phyloP scores from a whole-genome alignment of 1,284 basidiomycete genomes.

The Cystobasidium pallidum region DNA sequence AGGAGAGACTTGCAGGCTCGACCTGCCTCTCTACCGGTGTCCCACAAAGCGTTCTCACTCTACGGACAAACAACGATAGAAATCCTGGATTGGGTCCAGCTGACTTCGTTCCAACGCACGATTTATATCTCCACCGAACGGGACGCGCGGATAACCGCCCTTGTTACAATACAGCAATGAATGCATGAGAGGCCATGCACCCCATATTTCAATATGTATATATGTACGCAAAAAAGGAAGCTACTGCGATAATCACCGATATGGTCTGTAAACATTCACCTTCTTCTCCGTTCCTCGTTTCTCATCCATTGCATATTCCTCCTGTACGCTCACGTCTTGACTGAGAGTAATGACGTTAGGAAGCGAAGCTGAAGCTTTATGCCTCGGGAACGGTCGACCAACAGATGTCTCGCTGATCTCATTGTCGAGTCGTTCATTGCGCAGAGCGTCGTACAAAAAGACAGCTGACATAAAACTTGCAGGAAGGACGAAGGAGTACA shows the following conservation, averaged over 20 bases:
- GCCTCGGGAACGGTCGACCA: background rate
- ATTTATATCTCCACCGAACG: too few species aligned
- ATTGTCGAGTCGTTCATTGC: background rate
- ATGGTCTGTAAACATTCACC: background rate
- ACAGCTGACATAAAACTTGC: background rate
- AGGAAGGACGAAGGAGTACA: constrained; percentile 3
- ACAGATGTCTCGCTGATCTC: background rate
- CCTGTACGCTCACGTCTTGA: background rate
- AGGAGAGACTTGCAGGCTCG: too few species aligned
- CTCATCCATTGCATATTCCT: constrained; percentile 3
- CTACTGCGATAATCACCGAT: background rate
- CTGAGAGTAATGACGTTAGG: background rate
- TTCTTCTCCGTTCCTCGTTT: background rate
- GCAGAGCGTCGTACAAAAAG: constrained; percentile 10
- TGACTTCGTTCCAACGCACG: too few species aligned
- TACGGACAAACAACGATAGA: too few species aligned
- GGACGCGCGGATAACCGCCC: too few species aligned
- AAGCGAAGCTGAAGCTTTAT: background rate
- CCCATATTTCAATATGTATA: too few species aligned
- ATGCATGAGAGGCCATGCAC: too few species aligned
- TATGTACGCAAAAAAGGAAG: too few species aligned
- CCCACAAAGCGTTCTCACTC: too few species aligned
- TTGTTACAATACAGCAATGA: too few species aligned
- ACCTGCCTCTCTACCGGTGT: too few species aligned
- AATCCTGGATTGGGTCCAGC: too few species aligned